These are phyloP conservation scores for Neurospora cerealis DNA, from an alignment of 495 filamentous ascomycete genomes.

Conservation along the genomic window DNA sequence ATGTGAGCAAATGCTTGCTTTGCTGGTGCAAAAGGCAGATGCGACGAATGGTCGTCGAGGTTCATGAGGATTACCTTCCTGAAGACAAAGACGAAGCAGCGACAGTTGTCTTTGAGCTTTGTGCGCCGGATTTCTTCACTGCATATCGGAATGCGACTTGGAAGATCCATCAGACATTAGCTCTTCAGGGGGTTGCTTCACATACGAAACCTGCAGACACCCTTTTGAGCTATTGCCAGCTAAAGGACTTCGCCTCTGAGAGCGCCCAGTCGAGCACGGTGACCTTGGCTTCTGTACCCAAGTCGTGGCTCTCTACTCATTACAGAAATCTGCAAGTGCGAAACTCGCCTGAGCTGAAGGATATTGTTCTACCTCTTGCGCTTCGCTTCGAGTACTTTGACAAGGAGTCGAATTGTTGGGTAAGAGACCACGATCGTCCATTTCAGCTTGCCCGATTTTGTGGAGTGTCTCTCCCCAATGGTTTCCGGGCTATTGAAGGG, in stretches of 20 bases:
- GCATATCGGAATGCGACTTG: slow-evolving; percentile 39
- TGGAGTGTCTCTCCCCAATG: background rate
- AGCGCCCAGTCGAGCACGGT: slow-evolving; percentile 3
- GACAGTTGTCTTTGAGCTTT: slow-evolving; percentile 35
- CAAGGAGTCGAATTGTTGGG: background rate
- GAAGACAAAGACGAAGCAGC: slow-evolving; percentile 14
- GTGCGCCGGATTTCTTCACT: slow-evolving; percentile 24
- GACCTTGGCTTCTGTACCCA: slow-evolving; percentile 22
- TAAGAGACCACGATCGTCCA: background rate
- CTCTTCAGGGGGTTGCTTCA: slow-evolving; percentile 1
- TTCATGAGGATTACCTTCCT: slow-evolving; percentile 41
- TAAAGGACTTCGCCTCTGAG: slow-evolving; percentile 5
- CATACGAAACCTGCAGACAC: slow-evolving; percentile 7
- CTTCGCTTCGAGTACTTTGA: slow-evolving; percentile 22
- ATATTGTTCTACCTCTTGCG: slow-evolving; percentile 3
- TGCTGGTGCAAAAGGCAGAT: slow-evolving; percentile 12
- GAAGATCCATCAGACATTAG: slow-evolving; percentile 20
- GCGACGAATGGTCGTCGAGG: slow-evolving; percentile 24
- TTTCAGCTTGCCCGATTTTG: background rate
- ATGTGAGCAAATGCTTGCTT: background rate
- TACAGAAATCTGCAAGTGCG: background rate
- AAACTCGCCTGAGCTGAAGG: background rate
- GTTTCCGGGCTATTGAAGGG: background rate
- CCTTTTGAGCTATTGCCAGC: slow-evolving; percentile 10
- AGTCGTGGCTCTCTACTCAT: slow-evolving; percentile 15